Evolutionary conservation across 2,329 filamentous ascomycete species (phyloP).

Genomic region (Diaporthe destruens): DNA sequence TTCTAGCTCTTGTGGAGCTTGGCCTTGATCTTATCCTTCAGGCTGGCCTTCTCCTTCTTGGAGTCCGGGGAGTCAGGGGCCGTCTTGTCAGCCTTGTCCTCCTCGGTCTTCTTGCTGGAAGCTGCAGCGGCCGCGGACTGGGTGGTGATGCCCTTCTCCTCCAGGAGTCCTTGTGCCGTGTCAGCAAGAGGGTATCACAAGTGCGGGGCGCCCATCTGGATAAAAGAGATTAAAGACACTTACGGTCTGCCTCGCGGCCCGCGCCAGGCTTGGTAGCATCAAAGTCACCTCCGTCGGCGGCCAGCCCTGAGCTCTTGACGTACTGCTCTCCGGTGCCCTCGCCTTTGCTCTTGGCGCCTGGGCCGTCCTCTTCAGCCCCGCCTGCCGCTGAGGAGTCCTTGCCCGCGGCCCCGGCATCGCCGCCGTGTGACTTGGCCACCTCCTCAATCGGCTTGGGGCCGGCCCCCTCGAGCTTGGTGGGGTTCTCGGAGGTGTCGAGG

Average conservation of each 20-base stretch:
- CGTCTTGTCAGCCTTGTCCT: constrained; percentile 43
- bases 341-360: constrained; percentile 50
- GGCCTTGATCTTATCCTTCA: constrained; percentile 76
- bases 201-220: constrained; percentile 36
- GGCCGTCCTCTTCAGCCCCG: constrained; percentile 43
- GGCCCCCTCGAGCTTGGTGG: constrained; percentile 54
- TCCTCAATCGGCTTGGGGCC: constrained; percentile 58
- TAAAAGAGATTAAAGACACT: constrained; percentile 52
- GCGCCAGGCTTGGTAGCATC: constrained; percentile 74
- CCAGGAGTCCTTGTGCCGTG: constrained; percentile 62
- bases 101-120: constrained; percentile 38
- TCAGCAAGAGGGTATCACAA: constrained; percentile 28
- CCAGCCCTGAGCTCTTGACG: constrained; percentile 69
- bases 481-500: constrained; percentile 50
- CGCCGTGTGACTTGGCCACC: constrained; percentile 51
- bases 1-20: constrained; percentile 69
- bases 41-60: constrained; percentile 61
- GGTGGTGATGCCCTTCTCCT: constrained; percentile 62
- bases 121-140: constrained; percentile 42
- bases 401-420: constrained; percentile 47
- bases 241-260: constrained; percentile 75
- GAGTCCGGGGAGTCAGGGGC: constrained; percentile 46
- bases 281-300: constrained; percentile 76
- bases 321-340: constrained; percentile 68
- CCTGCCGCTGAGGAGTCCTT: not conserved